A percentile compares a stretch with the other conserved stretches of the same genome.
phyloP scores from a whole-genome alignment of 495 filamentous ascomycete species.

The Aspergillus homomorphus region DNA sequence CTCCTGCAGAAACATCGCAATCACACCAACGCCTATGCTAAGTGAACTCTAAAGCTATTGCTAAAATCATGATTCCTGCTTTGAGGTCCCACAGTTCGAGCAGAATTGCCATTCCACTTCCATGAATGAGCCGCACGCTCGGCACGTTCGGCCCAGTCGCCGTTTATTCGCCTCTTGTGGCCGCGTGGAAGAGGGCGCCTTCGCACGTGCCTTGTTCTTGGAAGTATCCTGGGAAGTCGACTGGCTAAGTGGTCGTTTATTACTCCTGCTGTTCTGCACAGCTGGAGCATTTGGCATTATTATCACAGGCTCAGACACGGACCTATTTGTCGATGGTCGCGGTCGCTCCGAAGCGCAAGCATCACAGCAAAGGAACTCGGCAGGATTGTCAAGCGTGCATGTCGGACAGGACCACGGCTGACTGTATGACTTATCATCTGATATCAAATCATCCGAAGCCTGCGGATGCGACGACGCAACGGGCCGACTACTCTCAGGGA shows the following conservation, averaged over 20 bases:
- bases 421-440: slow-evolving; percentile 33
- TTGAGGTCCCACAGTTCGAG: slow-evolving; percentile 64
- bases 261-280: slow-evolving; percentile 11
- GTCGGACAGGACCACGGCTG: slow-evolving; percentile 68
- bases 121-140: slow-evolving; percentile 61
- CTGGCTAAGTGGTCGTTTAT: slow-evolving; percentile 24
- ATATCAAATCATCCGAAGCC: slow-evolving; percentile 15
- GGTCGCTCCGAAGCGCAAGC: slow-evolving; percentile 69
- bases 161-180: slow-evolving; percentile 40
- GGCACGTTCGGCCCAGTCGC: slow-evolving; percentile 67
- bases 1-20: not conserved
- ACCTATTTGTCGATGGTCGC: slow-evolving; percentile 26
- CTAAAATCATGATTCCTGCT: slow-evolving; percentile 50
- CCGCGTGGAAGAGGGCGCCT: slow-evolving; percentile 36
- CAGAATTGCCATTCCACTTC: slow-evolving; percentile 80
- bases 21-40: slow-evolving; percentile 1
- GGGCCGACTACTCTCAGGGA: slow-evolving; percentile 23
- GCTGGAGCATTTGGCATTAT: slow-evolving; percentile 11
- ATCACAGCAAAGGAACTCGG: slow-evolving; percentile 68
- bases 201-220: slow-evolving; percentile 35
- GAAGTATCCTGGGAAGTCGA: slow-evolving; percentile 23
- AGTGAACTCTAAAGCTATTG: not conserved
- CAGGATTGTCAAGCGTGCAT: slow-evolving; percentile 82
- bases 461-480: slow-evolving; percentile 7
- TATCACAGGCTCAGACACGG: slow-evolving; percentile 16